Evolutionary conservation across 2,329 filamentous ascomycete species (phyloP).

Genomic region (Ceratocystis smalleyi): DNA sequence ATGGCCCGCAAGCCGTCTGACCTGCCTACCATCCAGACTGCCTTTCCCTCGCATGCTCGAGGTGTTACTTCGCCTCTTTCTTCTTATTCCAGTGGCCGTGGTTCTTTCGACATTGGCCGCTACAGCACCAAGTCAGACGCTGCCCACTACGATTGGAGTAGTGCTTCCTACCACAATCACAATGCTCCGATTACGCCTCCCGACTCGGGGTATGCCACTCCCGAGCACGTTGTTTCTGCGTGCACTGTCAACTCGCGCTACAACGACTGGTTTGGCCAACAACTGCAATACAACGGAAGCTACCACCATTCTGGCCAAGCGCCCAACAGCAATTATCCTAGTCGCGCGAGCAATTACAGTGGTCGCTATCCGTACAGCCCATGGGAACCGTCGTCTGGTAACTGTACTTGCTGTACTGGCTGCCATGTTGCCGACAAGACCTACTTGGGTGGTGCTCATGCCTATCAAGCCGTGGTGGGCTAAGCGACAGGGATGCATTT

Average conservation of each 20-base stretch:
- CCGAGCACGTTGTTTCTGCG: conserved; percentile 41
- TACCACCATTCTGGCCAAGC: conserved; percentile 26
- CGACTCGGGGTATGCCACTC: conserved; percentile 46
- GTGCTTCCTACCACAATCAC: conserved; percentile 13
- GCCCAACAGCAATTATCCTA: conserved; percentile 25
- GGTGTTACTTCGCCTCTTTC: conserved; percentile 19
- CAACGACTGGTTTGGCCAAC: conserved; percentile 41
- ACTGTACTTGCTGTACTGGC: conserved; percentile 33
- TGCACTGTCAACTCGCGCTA: conserved; percentile 40
- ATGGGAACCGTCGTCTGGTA: conserved; percentile 37
- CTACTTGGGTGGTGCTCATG: conserved; percentile 31
- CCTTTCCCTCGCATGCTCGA: conserved; percentile 17
- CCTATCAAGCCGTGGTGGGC: conserved; percentile 42
- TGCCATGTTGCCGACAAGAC: conserved; percentile 31
- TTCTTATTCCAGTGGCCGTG: conserved; percentile 23
- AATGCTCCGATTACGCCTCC: conserved; percentile 40
- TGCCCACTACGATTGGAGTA: conserved; percentile 16
- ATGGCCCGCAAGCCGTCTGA: conserved; percentile 35
- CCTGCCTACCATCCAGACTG: conserved; percentile 33
- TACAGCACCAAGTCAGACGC: conserved; percentile 23
- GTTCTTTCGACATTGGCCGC: conserved; percentile 24
- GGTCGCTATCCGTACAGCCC: conserved; percentile 33
- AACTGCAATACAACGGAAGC: conserved; percentile 30
- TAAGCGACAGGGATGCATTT: conserved; percentile 21
- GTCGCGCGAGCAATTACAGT: conserved; percentile 29